Evolutionary conservation across 129 eudicot genomes (phyloP).

Genomic region (Chrysanthemum makinoi): DNA sequence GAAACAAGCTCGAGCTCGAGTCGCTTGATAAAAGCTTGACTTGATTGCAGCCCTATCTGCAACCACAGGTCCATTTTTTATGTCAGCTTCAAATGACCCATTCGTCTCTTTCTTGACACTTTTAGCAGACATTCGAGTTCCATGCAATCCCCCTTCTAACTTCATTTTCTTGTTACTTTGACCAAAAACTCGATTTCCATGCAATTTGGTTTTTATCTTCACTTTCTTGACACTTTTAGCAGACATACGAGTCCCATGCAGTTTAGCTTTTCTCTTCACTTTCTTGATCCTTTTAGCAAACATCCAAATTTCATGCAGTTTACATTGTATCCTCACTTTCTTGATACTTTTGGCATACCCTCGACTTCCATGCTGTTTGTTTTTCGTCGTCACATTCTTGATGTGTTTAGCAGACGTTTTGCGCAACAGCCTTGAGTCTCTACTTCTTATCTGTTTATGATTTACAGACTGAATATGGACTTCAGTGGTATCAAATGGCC

Average conservation of each 20-base stretch:
- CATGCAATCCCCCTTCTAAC: not conserved
- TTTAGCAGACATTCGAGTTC: not conserved
- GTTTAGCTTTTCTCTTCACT: not conserved
- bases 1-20: too few relatives aligned
- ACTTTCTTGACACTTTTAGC: not conserved
- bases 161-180: constrained; percentile 6
- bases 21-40: too few relatives aligned
- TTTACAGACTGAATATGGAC: too few relatives aligned
- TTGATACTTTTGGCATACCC: not conserved
- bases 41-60: too few relatives aligned
- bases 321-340: not conserved
- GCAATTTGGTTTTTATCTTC: constrained; percentile 9
- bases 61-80: too few relatives aligned
- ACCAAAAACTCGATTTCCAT: not conserved
- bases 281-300: constrained; percentile 3
- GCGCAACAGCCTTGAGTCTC: too few relatives aligned
- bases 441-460: too few relatives aligned
- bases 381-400: not conserved
- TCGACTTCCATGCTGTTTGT: not conserved
- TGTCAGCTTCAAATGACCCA: too few relatives aligned
- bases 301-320: not conserved
- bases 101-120: too few relatives aligned
- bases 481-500: too few relatives aligned
- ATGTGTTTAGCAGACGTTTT: not conserved
- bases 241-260: not conserved